Conservation (phyloP, 75 land plant species). For the Larix kaempferi region DNA sequence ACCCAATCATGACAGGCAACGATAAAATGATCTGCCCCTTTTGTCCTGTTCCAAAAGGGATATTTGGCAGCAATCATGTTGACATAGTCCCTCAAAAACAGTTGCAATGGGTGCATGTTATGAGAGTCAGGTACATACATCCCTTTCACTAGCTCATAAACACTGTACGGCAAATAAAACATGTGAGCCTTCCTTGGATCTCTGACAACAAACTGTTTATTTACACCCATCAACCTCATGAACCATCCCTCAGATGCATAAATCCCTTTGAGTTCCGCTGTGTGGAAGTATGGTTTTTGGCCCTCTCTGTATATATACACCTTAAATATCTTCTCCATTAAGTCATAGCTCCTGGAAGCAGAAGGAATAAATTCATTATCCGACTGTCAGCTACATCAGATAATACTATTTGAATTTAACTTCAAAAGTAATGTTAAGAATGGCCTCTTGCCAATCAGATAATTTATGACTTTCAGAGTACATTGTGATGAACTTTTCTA, state of each 20-base stretch:
- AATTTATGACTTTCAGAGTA: neutral
- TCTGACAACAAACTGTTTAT: conserved; percentile 42
- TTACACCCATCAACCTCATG: conserved; percentile 58
- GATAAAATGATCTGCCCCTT: conserved; percentile 79
- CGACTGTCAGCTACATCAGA: neutral
- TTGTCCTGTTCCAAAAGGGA: conserved; percentile 79
- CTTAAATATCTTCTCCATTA: conserved; percentile 70
- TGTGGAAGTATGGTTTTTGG: conserved; percentile 64
- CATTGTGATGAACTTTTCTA: neutral
- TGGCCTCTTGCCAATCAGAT: neutral
- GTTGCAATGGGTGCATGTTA: conserved; percentile 53
- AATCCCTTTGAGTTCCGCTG: conserved; percentile 49
- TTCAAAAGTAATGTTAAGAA: neutral
- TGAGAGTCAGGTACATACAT: conserved; percentile 59
- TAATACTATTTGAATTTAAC: neutral
- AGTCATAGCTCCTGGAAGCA: conserved; percentile 69
- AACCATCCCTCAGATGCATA: conserved; percentile 96
- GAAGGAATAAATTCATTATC: neutral
- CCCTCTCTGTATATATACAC: conserved; percentile 78
- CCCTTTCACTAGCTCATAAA: conserved; percentile 43
- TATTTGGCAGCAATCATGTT: conserved; percentile 61
- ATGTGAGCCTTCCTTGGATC: conserved; percentile 69
- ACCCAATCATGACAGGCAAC: conserved; percentile 97
- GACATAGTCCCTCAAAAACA: conserved; percentile 60
- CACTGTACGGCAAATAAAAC: conserved; percentile 77